A percentile compares a stretch with the other conserved stretches of the same genome.
Conservation (phyloP, 352 stramenopile species). For the Phytophthora tubulina region DNA sequence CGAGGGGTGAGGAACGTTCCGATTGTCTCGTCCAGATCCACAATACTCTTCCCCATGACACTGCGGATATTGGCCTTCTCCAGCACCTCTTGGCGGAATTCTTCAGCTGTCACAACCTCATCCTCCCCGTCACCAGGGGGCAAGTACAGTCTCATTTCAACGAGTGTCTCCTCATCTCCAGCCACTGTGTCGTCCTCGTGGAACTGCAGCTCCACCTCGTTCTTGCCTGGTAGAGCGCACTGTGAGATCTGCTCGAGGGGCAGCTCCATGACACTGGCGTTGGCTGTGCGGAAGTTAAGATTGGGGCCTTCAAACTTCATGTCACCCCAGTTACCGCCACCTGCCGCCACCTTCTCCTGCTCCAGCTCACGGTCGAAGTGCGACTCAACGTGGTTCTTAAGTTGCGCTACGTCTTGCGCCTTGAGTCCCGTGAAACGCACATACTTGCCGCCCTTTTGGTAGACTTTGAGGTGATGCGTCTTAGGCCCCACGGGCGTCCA, state of each 20-base stretch:
- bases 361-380: slow-evolving; percentile 92
- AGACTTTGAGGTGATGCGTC: slow-evolving; percentile 87
- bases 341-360: slow-evolving; percentile 89
- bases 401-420: slow-evolving; percentile 63
- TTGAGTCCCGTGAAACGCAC: slow-evolving; percentile 88
- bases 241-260: slow-evolving; percentile 82
- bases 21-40: slow-evolving; percentile 96
- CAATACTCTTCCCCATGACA: slow-evolving; percentile 97
- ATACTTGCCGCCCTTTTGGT: slow-evolving; percentile 87
- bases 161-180: slow-evolving; percentile 92
- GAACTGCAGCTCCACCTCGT: slow-evolving; percentile 99
- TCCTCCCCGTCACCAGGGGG: slow-evolving; percentile 71
- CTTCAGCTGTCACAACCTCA: slow-evolving; percentile 71
- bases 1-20: slow-evolving; percentile 98
- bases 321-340: slow-evolving; percentile 94
- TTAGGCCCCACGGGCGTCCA: slow-evolving; percentile 84
- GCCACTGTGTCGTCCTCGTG: slow-evolving; percentile 98
- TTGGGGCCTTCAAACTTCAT: slow-evolving; percentile 94
- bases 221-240: slow-evolving; percentile 95
- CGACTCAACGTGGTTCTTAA: slow-evolving; percentile 76
- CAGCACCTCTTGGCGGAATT: slow-evolving; percentile 88
- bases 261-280: slow-evolving; percentile 81
- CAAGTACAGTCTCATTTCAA: slow-evolving; percentile 98
- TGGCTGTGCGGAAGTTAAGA: slow-evolving; percentile 79
- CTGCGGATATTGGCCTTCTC: slow-evolving; percentile 89